Base-by-base conservation (phyloP, 805 yeast genomes). In the Suhomyces emberorum region DNA sequence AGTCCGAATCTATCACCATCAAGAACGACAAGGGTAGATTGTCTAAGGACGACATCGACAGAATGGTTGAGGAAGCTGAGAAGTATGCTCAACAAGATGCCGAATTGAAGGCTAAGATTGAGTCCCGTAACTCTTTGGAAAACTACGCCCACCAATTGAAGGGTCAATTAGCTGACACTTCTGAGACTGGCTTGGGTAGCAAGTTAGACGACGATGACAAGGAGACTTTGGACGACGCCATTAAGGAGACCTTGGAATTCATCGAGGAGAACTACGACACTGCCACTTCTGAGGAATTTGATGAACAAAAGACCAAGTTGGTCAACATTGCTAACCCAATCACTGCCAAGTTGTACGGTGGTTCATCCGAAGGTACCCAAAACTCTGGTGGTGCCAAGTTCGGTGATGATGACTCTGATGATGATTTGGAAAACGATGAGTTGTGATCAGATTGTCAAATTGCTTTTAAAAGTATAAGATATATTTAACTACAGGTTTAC, bases 21-120 rank as follows among this genome's bases (percentile, higher is more conserved):
- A 88, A 97, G 57, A 91, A 93, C 84, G 95, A 96, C 63, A 93
- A 89, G 66, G 98, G 98, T 72, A 86, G 96, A 84, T 85, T 91
- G 68, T 83, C 97, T 47, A 79, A 89, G 64, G 88, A 87, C 56
- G 98, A 91, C 64, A 91, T 91, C 54, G 98, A 93, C 76, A 85
- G 88, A 88, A 91, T 91, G 95, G 93, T 91, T 65, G 79, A 79
- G 74, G 97, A 93, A 68, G 98, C 98, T 60, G 98, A 91, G 77
- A 87, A 87, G 74, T 93, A 59, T 42, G 72, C 71, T 52, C 58
- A 61, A 47, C 70, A 67, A 61, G 72, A 69, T 58, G 60, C 69
- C 28, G 69, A 68, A 53, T 56, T 67, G 41, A 69, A 63, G 51
- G 62, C 63, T 44, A 68, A 61, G 63, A 61, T 63, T 43, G 68